Evolutionary conservation across 2,329 filamentous ascomycete species (phyloP).

Genomic region (Trichoderma guizhouense): DNA sequence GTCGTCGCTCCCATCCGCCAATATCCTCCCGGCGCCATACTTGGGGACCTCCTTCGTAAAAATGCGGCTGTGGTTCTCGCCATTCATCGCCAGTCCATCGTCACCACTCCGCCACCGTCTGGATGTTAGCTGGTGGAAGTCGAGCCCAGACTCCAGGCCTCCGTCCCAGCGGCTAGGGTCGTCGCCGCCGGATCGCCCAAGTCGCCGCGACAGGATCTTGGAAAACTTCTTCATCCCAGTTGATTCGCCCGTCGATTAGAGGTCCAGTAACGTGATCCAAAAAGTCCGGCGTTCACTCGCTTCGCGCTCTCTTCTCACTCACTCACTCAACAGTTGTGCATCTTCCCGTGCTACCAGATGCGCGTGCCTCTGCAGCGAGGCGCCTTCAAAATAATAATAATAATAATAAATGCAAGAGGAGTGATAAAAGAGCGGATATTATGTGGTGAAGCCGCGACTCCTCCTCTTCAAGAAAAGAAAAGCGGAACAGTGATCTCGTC

Average conservation of each 20-base stretch:
- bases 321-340: not conserved
- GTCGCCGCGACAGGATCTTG: conserved; percentile 34
- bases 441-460: not conserved
- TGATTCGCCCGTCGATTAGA: not conserved
- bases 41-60: conserved; percentile 18
- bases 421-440: not conserved
- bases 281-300: not conserved
- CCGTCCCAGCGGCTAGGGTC: conserved; percentile 19
- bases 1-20: conserved; percentile 26
- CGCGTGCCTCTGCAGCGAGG: not conserved
- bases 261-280: not conserved
- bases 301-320: not conserved
- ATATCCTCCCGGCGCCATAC: conserved; percentile 28
- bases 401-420: not conserved
- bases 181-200: conserved; percentile 26
- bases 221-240: conserved; percentile 37
- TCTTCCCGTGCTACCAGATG: not conserved
- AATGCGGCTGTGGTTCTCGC: conserved; percentile 6
- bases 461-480: not conserved
- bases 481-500: not conserved
- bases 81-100: conserved; percentile 18
- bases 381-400: not conserved
- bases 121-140: conserved; percentile 36
- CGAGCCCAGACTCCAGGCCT: conserved; percentile 27
- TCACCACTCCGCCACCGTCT: conserved; percentile 21